These are phyloP conservation scores for Colletotrichum coccodes DNA, from an alignment of 2,329 filamentous ascomycete species.

Conservation along the genomic window DNA sequence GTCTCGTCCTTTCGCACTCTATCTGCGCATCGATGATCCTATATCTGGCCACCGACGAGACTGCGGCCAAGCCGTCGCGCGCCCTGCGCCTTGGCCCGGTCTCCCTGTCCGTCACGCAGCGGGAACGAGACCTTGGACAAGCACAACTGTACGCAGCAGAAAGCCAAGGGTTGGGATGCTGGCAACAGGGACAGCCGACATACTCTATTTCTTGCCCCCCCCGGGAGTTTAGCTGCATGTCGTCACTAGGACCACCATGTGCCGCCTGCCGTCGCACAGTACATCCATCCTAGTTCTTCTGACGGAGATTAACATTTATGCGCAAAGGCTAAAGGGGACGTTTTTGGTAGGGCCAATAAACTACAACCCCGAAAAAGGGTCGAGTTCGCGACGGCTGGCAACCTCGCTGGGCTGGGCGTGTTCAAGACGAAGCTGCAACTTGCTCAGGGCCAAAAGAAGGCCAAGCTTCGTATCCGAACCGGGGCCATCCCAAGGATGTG, in stretches of 20 bases:
- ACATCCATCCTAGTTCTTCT: constrained; percentile 12
- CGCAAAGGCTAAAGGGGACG: not conserved
- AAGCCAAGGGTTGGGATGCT: not conserved
- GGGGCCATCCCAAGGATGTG: not conserved
- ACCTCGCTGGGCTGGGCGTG: not conserved
- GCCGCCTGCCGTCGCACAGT: not conserved
- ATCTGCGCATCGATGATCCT: constrained; percentile 16
- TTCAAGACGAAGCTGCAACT: not conserved
- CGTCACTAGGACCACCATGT: constrained; percentile 11
- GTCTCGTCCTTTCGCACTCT: constrained; percentile 8
- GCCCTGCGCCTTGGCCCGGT: not conserved
- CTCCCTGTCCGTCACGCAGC: not conserved
- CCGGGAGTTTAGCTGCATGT: not conserved
- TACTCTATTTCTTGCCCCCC: not conserved
- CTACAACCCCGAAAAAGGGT: not conserved
- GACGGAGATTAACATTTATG: constrained; percentile 21
- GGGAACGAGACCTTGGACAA: not conserved
- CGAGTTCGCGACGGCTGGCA: too few species aligned
- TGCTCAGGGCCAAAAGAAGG: not conserved
- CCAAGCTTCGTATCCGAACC: not conserved
- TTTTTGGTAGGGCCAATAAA: not conserved
- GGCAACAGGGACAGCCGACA: not conserved
- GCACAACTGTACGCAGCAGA: not conserved
- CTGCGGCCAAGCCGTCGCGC: constrained; percentile 6
- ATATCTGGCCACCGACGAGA: constrained; percentile 1